Percentiles rank a stretch among this genome's conserved stretches.
phyloP scores from a whole-genome alignment of 2,329 filamentous ascomycete species.

The Penicillium sp. region DNA sequence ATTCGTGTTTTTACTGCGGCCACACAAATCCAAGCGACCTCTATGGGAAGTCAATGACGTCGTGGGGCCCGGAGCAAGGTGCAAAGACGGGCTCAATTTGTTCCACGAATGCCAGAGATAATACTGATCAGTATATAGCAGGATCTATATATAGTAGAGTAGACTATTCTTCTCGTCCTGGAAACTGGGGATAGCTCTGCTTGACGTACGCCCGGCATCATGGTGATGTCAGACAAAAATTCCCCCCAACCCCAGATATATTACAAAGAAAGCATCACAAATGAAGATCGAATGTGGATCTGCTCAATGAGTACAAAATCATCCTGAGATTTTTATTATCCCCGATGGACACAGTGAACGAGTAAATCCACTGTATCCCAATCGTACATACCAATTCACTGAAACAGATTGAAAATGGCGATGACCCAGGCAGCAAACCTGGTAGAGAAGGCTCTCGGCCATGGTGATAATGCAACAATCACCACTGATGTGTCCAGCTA shows the following conservation, averaged over 20 bases:
- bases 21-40: not conserved
- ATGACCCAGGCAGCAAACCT: slow-evolving; percentile 65
- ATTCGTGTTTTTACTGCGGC: not conserved
- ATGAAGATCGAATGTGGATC: not conserved
- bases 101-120: not conserved
- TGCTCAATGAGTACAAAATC: not conserved
- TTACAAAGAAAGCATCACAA: not conserved
- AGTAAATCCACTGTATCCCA: not conserved
- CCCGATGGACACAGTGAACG: not conserved
- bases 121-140: not conserved
- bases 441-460: slow-evolving; percentile 66
- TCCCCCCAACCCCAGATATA: not conserved
- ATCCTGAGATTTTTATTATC: not conserved
- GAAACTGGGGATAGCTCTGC: too few species aligned
- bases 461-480: slow-evolving; percentile 62
- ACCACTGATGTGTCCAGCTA: slow-evolving; percentile 69
- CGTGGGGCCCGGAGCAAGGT: not conserved
- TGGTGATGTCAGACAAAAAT: not conserved
- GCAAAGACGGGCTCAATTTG: not conserved
- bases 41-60: not conserved
- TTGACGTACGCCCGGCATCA: not conserved
- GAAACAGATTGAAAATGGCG: slow-evolving; percentile 46
- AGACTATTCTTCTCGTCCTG: too few species aligned
- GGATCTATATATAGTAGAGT: too few species aligned
- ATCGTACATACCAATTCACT: not conserved